Percentiles rank a stretch among this genome's conserved stretches.
phyloP scores from a whole-genome alignment of 306 rosid species.

The Quercus cerris region DNA sequence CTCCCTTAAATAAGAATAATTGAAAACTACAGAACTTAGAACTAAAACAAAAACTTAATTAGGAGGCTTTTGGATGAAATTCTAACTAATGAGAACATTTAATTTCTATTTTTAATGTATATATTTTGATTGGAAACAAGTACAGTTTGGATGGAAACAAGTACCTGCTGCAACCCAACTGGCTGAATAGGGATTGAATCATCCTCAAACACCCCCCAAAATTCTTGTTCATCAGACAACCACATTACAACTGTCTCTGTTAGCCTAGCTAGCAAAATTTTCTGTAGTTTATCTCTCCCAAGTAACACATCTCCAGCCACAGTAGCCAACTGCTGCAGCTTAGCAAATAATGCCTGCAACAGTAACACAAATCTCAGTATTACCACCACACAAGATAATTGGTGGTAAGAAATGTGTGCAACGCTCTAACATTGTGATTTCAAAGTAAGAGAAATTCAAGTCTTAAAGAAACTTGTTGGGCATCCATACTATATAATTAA shows the following conservation, averaged over 20 bases:
- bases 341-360: slow-evolving; percentile 86
- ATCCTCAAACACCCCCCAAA: slow-evolving; percentile 87
- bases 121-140: neutral
- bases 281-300: slow-evolving; percentile 90
- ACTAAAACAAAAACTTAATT: neutral
- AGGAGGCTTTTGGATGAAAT: neutral
- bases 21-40: neutral
- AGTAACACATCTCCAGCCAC: slow-evolving; percentile 94
- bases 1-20: neutral
- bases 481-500: neutral
- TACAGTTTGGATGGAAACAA: slow-evolving; percentile 17
- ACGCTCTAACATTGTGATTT: neutral
- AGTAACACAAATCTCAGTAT: slow-evolving; percentile 22
- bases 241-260: slow-evolving; percentile 98
- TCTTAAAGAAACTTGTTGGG: neutral
- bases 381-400: slow-evolving; percentile 11
- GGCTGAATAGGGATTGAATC: slow-evolving; percentile 67
- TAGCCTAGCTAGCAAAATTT: slow-evolving; percentile 89
- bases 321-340: slow-evolving; percentile 84
- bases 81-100: neutral
- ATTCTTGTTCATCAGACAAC: slow-evolving; percentile 95
- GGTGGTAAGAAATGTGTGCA: neutral
- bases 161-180: slow-evolving; percentile 86
- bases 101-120: no score
- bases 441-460: neutral